Evolutionary conservation across 2,329 filamentous ascomycete genomes (phyloP), one percentile per base, ranked within the genome.

Genomic region (Cladosporium velox): DNA sequence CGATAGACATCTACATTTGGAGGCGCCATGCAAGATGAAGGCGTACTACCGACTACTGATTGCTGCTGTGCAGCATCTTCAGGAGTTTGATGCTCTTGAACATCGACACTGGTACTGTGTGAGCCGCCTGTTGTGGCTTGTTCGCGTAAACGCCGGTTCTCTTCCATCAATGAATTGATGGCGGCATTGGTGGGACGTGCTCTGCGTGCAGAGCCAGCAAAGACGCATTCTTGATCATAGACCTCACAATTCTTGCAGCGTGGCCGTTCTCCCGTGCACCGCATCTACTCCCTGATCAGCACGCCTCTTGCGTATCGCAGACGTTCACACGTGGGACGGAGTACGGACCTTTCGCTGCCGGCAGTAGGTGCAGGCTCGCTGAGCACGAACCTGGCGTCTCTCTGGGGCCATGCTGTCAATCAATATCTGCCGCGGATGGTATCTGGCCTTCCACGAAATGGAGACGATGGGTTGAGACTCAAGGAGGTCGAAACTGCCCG

Each of bases 231-330:
- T 59, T 80, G 78, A 7, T 77, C 79, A 67, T 84, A 82, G 1
- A 77, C 78, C 65, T 77, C 75, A 70, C 83, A 85, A 69, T 82
- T 84, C 35, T 77, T 76, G 67, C 83, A 85, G 34, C 71, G 72
- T 3, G 82, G 82, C 60, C 77, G 74, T 57, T 80, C 80, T 26
- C 78, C 78, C 66, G 81, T 82, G 71, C 83, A 85, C 69, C 82
- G 84, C 73, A 85, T 80, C 83, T 85, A 67, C 24, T 59, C 8
- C 51, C 26, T 35, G 70, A 67, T 59, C 71, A 72, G 44, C 38
- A 44, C 15, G 38, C 8, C 15, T 44, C 14, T 21, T 44, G 54
- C 57, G 21, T 35, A 58, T n/a, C 18, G 32, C 32, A 34, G 11
- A 58, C 28, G 30, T 15, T 21, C 34, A 32, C 11, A 21, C 52